These are phyloP conservation scores for Musa schizocarpa DNA, from an alignment of 176 grass and related monocot genomes.

Conservation along the genomic window DNA sequence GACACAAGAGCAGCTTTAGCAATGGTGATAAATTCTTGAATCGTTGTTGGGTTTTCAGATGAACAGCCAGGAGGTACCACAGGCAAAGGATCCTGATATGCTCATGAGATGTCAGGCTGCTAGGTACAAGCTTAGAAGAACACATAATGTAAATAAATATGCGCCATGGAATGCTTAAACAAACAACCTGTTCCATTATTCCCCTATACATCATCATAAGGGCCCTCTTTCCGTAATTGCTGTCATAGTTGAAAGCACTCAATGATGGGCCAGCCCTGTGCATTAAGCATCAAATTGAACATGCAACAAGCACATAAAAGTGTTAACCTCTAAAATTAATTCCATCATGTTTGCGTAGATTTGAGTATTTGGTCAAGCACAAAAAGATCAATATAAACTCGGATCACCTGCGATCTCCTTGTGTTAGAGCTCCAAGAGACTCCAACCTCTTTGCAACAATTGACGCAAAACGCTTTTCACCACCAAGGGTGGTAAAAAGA, in stretches of 20 bases:
- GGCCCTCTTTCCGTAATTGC: slow-evolving; percentile 78
- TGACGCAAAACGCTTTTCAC: slow-evolving; percentile 94
- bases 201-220: slow-evolving; percentile 77
- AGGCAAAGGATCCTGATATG: slow-evolving; percentile 59
- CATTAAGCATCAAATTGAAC: slow-evolving; percentile 16
- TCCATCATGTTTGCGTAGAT: not conserved
- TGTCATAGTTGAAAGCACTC: slow-evolving; percentile 95
- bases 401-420: slow-evolving; percentile 79
- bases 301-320: not conserved
- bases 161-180: slow-evolving; percentile 2
- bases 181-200: slow-evolving; percentile 93
- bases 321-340: slow-evolving; percentile 14
- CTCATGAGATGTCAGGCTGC: slow-evolving; percentile 1
- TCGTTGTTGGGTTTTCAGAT: slow-evolving; percentile 45
- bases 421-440: slow-evolving; percentile 95
- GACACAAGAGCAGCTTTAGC: slow-evolving; percentile 82
- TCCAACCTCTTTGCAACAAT: slow-evolving; percentile 94
- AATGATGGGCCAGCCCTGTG: slow-evolving; percentile 80
- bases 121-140: not conserved
- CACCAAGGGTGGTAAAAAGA: slow-evolving; percentile 94
- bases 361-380: not conserved
- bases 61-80: slow-evolving; percentile 88
- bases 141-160: not conserved
- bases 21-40: slow-evolving; percentile 57
- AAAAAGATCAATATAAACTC: slow-evolving; percentile 18